Conservation (phyloP, 2,329 filamentous ascomycete genomes). For the Plenodomus lindquistii region DNA sequence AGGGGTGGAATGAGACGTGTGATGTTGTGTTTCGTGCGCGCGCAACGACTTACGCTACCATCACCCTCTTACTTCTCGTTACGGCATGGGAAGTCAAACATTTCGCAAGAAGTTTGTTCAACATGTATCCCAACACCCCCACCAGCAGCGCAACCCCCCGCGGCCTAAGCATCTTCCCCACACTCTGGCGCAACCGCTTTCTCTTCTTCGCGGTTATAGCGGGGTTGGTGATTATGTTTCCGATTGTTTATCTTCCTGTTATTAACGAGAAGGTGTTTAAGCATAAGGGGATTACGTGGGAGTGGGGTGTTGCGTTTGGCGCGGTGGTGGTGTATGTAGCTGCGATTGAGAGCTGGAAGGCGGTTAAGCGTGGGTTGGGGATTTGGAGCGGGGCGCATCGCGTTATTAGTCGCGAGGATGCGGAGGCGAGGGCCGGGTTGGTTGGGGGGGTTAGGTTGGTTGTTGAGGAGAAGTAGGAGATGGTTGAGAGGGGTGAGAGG, state of each 20-base stretch:
- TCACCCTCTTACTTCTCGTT: conserved; percentile 50
- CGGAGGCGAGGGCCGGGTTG: conserved; percentile 39
- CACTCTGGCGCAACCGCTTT: conserved; percentile 49
- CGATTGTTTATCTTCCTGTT: conserved; percentile 51
- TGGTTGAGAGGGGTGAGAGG: not conserved
- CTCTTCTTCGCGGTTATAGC: conserved; percentile 50
- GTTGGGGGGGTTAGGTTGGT: conserved; percentile 3
- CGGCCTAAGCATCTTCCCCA: conserved; percentile 43
- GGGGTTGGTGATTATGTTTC: conserved; percentile 49
- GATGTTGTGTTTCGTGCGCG: conserved; percentile 50
- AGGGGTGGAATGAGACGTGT: conserved; percentile 48
- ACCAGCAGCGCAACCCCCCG: conserved; percentile 14
- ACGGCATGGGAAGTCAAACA: conserved; percentile 56
- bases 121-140: conserved; percentile 47
- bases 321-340: conserved; percentile 47
- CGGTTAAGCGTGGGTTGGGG: conserved; percentile 45
- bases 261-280: conserved; percentile 53
- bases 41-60: conserved; percentile 50
- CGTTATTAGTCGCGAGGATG: conserved; percentile 38
- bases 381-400: conserved; percentile 40
- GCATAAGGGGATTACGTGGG: conserved; percentile 49
- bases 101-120: conserved; percentile 50
- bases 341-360: conserved; percentile 52
- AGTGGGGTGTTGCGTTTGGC: conserved; percentile 51
- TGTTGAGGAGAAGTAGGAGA: conserved; percentile 17